Conservation (phyloP, 495 filamentous ascomycete species). For the Extremus antarcticus region DNA sequence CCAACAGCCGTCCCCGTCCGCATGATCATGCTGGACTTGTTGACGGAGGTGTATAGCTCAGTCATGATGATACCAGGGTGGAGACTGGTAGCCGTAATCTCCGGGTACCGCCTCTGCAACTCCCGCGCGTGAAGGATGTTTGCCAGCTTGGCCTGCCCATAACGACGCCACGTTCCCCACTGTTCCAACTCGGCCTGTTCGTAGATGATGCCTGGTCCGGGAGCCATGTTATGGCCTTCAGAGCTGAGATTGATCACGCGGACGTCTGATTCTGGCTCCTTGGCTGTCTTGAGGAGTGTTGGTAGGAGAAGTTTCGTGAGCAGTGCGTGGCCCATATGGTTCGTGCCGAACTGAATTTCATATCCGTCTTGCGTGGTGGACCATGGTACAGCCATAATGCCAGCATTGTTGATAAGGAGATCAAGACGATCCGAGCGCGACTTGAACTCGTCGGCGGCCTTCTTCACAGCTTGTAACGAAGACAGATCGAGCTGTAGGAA, state of each 20-base stretch:
- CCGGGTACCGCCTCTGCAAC: conserved; percentile 43
- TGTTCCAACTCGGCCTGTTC: conserved; percentile 15
- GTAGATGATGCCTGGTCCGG: conserved; percentile 20
- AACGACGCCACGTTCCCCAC: conserved; percentile 40
- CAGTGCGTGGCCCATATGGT: conserved; percentile 58
- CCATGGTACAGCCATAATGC: conserved; percentile 47
- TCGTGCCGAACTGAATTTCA: conserved; percentile 62
- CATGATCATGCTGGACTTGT: neutral
- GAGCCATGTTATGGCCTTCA: conserved; percentile 26
- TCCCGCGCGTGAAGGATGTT: conserved; percentile 56
- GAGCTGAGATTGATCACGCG: conserved; percentile 39
- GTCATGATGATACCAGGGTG: conserved; percentile 38
- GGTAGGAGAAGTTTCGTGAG: conserved; percentile 54
- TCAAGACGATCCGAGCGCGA: conserved; percentile 37
- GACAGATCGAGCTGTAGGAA: conserved; percentile 42
- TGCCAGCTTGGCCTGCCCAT: conserved; percentile 57
- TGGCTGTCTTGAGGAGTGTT: conserved; percentile 41
- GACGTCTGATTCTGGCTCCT: conserved; percentile 31
- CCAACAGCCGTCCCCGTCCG: conserved; percentile 1
- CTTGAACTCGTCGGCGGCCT: conserved; percentile 38
- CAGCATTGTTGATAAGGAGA: conserved; percentile 58
- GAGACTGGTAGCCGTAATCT: conserved; percentile 32
- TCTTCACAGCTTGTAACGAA: conserved; percentile 42
- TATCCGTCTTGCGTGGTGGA: conserved; percentile 49
- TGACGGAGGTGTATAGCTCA: conserved; percentile 18